Evolutionary conservation across 805 yeast species (phyloP), one percentile per base, ranked within the genome.

Genomic region (Gaillardinia entomophila): DNA sequence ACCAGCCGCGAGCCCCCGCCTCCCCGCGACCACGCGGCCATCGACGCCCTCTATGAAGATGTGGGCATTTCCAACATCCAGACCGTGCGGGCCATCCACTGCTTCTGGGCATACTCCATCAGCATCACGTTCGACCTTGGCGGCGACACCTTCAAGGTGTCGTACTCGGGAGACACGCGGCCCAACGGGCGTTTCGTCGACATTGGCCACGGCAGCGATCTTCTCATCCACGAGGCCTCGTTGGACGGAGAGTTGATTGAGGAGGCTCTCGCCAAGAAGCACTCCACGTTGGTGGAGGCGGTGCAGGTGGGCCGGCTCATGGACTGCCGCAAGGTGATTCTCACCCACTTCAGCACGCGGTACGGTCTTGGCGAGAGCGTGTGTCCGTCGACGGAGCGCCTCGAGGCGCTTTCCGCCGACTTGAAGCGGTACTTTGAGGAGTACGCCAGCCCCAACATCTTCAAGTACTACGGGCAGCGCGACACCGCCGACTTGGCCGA

Each of bases 161-260:
- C 96, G 1, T 92, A 85, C 53, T 87, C 96, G 2, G 98, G 98
- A 10, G 99, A 92, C 52, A 86, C 97, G 0, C 74, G 97, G 46
- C 98, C 98, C 1, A 79, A 77, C 41, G 49, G 60, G 3, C 59
- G 53, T 30, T 88, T 88, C 56, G 75, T 82, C 0, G 66, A 60
- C 2, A 72, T 85, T 33, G 97, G 96, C 2, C 38, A 50, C 14
- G 54, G 64, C 10, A 74, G 86, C 17, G 90, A 87, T 49, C 54
- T 92, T 30, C 66, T 92, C 37, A 79, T 92, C 30, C 99, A 92
- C 55, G 99, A 92, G 55, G 89, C 97, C 0, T 86, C 98, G 0
- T 71, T 92, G 40, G 96, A 86, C 36, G 85, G 87, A 53, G 84
- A 73, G 20, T 65, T 87, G 29, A 61, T 68, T 5, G 78, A 73